phyloP scores from a whole-genome alignment of 305 asterid species.

The Fraxinus latifolia region DNA sequence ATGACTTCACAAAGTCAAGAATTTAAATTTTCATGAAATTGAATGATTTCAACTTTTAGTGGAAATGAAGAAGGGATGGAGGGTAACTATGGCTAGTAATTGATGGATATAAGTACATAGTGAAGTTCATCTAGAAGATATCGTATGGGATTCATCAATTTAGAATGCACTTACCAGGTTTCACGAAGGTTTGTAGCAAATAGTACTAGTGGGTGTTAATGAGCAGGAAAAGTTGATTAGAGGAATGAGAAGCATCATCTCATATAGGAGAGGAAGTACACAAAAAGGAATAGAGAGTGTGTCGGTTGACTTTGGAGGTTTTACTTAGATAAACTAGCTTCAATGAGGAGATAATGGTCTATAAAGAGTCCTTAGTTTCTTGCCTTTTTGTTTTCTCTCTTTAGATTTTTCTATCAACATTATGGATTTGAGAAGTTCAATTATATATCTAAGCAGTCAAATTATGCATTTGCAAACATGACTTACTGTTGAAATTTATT shows the following conservation, averaged over 20 bases:
- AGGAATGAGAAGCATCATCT: background rate
- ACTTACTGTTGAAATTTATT: background rate
- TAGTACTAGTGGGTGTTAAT: background rate
- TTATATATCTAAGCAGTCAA: background rate
- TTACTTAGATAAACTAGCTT: background rate
- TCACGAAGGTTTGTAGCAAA: background rate
- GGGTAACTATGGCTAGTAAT: background rate
- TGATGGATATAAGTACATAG: background rate
- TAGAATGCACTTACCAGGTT: background rate
- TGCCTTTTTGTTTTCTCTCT: background rate
- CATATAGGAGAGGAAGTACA: background rate
- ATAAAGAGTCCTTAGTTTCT: background rate
- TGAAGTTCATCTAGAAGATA: background rate
- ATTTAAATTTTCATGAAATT: background rate
- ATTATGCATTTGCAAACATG: slow-evolving; percentile 16
- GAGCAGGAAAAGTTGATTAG: background rate
- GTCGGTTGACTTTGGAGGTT: background rate
- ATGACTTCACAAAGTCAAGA: background rate
- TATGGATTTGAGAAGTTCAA: background rate
- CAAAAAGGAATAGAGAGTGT: background rate
- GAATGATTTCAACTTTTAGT: background rate
- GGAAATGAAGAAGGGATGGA: background rate
- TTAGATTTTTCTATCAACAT: background rate
- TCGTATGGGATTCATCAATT: background rate
- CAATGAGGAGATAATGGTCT: background rate